A percentile compares a stretch with the other conserved stretches of the same genome.
These are phyloP conservation scores for Saraca asoca DNA, from an alignment of 331 rosid species.

Conservation along the genomic window DNA sequence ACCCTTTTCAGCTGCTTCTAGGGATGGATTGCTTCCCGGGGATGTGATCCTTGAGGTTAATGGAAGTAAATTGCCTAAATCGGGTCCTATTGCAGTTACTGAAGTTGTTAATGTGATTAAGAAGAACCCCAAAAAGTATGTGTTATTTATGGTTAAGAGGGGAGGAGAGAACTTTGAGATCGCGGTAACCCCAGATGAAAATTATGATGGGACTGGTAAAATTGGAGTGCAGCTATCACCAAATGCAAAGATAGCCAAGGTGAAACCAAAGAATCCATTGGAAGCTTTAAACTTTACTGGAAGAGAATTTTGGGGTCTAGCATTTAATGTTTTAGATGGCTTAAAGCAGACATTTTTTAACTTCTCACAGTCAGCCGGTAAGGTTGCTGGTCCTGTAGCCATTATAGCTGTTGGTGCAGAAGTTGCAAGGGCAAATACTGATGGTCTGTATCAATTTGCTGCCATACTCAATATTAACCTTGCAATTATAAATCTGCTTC, in stretches of 20 bases:
- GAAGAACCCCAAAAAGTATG: constrained; percentile 67
- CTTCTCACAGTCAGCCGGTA: constrained; percentile 64
- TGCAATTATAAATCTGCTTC: constrained; percentile 66
- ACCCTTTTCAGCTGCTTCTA: constrained; percentile 82
- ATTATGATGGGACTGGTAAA: constrained; percentile 81
- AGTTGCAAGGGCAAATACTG: constrained; percentile 61
- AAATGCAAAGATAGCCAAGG: constrained; percentile 64
- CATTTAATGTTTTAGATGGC: constrained; percentile 53
- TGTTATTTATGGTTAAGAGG: constrained; percentile 67
- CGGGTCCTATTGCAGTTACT: constrained; percentile 69
- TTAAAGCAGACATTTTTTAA: constrained; percentile 58
- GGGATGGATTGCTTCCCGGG: constrained; percentile 74
- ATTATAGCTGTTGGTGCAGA: constrained; percentile 72
- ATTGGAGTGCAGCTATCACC: constrained; percentile 93
- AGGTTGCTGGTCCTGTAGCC: constrained; percentile 70
- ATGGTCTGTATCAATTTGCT: constrained; percentile 69
- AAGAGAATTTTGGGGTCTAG: constrained; percentile 57
- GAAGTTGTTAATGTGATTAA: constrained; percentile 69
- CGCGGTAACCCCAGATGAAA: constrained; percentile 80
- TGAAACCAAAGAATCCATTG: constrained; percentile 46
- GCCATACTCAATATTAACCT: constrained; percentile 63
- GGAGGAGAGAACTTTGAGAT: constrained; percentile 56
- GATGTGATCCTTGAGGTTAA: constrained; percentile 73
- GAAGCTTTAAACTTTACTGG: constrained; percentile 53
- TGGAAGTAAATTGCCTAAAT: constrained; percentile 62